Conservation (phyloP, 2,329 filamentous ascomycete genomes). For the Trichoderma cornu-damae region DNA sequence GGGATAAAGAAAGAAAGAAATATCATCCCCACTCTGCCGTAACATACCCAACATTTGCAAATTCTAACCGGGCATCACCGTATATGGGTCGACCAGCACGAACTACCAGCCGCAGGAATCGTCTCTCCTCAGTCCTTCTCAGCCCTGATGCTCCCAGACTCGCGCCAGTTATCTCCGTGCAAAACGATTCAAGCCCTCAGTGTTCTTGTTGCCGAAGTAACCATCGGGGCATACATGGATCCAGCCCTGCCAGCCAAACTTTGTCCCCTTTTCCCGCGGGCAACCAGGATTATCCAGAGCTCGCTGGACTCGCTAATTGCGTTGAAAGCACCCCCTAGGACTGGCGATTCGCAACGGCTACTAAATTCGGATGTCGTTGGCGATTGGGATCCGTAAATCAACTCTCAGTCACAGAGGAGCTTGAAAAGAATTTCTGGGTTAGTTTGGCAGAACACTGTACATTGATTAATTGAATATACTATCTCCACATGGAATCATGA, state of each 20-base stretch:
- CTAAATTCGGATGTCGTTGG: not conserved
- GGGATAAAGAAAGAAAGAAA: too few species aligned
- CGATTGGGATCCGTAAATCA: constrained; percentile 11
- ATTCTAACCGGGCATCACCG: not conserved
- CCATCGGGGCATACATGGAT: constrained; percentile 14
- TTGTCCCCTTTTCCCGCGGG: constrained; percentile 11
- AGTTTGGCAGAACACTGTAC: constrained; percentile 11
- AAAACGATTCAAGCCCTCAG: constrained; percentile 13
- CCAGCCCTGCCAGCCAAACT: constrained; percentile 10
- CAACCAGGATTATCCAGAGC: constrained; percentile 14
- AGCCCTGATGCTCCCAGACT: constrained; percentile 4
- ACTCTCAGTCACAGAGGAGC: constrained; percentile 14
- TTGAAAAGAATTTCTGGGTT: constrained; percentile 14
- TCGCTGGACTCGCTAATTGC: constrained; percentile 8
- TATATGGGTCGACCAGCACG: constrained; percentile 9
- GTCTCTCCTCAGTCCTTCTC: constrained; percentile 2
- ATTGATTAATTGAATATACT: not conserved
- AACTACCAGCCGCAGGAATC: constrained; percentile 7
- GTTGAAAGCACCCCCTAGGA: not conserved
- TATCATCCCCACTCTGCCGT: not conserved
- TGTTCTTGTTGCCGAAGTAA: constrained; percentile 12
- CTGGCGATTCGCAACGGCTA: not conserved
- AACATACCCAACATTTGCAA: not conserved
- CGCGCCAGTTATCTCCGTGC: constrained; percentile 3
- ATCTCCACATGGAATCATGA: too few species aligned